Evolutionary conservation across 345 rosid genomes (phyloP), one percentile per base, ranked within the genome.

Genomic region (Citrus unshiu): DNA sequence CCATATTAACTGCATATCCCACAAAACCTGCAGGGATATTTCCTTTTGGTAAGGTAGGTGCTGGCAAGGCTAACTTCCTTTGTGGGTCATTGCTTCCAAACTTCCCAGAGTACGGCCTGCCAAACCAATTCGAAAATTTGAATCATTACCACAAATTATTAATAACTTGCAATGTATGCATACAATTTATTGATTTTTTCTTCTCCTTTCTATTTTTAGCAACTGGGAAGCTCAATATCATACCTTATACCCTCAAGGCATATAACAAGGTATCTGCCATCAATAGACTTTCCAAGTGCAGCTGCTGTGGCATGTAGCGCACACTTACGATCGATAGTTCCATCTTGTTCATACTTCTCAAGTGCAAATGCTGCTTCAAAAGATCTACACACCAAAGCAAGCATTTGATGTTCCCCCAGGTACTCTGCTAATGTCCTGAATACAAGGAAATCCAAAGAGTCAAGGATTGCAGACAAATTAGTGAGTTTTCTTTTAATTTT

Each of bases 1-100:
- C 69, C 91, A 92, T 84, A 73, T 92, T 93, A 29, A 90, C 97
- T 0, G 92, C 98, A 76, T 90, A 89, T 25, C 92, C 97, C 60
- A 81, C 2, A 78, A 92, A 93, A 49, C 95, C 97, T 0, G 76
- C 79, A 34, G 90, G 82, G 7, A 37, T 59, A 22, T 74, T 59
- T 72, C 97, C 93, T 49, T 65, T 27, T 6, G 85, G 84, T 24
- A 84, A 62, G 4, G 5, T 51, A 18, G 96, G 98, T 7, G 54
- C 46, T 24, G 87, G 88, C 78, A 93, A 70, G 49, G 57, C 73
- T 68, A 93, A 80, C 80, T 77, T 87, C 83, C 69, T 86, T 25
- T 87, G 92, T 54, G 83, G 86, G 39, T 81, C 87, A 65, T 54
- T 34, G 49, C 51, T 56, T 34, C 85, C 78, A 32, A 86, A 8